phyloP scores from a whole-genome alignment of 140 eudicot genomes.

The Flaveria floridana region DNA sequence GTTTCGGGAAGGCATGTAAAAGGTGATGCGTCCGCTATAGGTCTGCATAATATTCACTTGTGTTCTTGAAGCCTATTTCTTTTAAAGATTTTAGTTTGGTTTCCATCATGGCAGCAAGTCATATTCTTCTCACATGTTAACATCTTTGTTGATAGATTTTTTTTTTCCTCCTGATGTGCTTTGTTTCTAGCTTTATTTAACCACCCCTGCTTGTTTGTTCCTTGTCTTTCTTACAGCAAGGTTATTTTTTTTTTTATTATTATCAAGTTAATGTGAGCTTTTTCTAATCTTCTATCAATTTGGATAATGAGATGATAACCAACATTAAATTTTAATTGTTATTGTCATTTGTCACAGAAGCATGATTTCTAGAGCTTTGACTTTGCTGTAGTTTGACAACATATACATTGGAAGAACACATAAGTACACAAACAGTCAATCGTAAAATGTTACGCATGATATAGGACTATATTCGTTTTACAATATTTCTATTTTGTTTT shows the following conservation, averaged over 20 bases:
- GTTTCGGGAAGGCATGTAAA: not conserved
- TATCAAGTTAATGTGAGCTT: not conserved
- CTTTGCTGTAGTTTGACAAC: not conserved
- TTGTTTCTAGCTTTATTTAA: not conserved
- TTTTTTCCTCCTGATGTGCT: not conserved
- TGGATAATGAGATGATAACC: not conserved
- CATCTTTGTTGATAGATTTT: not conserved
- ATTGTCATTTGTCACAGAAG: not conserved
- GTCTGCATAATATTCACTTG: not conserved
- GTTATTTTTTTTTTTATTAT: not conserved
- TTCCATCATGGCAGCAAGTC: not conserved
- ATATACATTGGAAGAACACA: not conserved
- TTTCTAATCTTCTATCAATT: not conserved
- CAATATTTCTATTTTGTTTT: conserved; percentile 12
- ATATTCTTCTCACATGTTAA: not conserved
- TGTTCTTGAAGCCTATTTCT: conserved; percentile 12
- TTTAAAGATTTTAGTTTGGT: not conserved
- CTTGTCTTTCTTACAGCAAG: not conserved
- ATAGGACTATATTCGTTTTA: conserved; percentile 6
- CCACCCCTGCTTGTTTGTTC: not conserved
- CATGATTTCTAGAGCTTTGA: not conserved
- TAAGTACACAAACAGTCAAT: not conserved
- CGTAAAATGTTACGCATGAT: conserved; percentile 17
- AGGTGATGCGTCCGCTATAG: not conserved
- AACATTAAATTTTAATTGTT: not conserved